Evolutionary conservation across 805 yeast species (phyloP), one percentile per base, ranked within the genome.

Genomic region (Pichia pseudocactophila): DNA sequence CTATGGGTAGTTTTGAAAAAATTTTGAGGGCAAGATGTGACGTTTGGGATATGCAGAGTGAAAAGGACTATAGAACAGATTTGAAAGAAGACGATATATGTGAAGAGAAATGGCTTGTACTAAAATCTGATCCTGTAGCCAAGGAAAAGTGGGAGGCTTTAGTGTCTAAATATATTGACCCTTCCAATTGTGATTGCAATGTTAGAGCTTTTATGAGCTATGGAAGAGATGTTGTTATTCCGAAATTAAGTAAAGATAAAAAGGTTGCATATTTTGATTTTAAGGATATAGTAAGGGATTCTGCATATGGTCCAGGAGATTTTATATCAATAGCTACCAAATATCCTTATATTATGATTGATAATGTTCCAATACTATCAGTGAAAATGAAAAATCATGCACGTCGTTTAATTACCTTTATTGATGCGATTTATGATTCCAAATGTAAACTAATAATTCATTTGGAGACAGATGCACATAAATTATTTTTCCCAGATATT

Each of bases 381-480:
- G 55, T 73, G 3, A 68, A 61, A 37, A 70, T 68, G 75, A 78
- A 77, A 50, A 78, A 78, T 50, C 85, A 80, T 51, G 88, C 88
- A 2, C 62, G 85, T 40, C 59, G 82, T 43, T 74, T 81, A 52
- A 81, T 82, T 40, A 77, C 82, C 0, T 58, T 82, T 16, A 54
- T 81, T 22, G 88, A 82, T 58, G 84, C 87, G 0, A 58, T 80
- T 11, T 81, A 82, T 55, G 88, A 82, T 53, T 70, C 80, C 15
- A 70, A 73, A 50, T 80, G 86, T 53, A 74, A 75, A 50, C 61
- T 81, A n/a, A 67, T 67, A 20, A 53, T 82, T 47, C 59, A 78
- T 42, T 57, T 73, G 27, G 80, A 70, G 36, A 74, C 64, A 0
- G 63, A 58, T 1, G 66, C 77, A 8, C 76, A 76, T 30, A 55